Percentiles rank a stretch among this genome's conserved stretches.
phyloP scores from a whole-genome alignment of 495 filamentous ascomycete genomes.

The Aspergillus avenaceus region DNA sequence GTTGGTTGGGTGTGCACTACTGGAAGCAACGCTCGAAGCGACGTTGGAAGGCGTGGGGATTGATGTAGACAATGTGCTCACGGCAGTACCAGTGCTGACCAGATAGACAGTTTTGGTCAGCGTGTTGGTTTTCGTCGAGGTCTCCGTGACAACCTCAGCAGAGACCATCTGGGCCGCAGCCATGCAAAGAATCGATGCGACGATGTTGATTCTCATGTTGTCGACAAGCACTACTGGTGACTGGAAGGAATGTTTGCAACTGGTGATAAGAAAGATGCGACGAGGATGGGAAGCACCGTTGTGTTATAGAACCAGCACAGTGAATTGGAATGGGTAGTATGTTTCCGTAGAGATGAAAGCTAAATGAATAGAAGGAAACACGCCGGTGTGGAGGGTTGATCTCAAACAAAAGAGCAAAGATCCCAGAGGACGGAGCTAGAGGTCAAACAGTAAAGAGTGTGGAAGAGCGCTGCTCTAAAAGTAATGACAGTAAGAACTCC shows the following conservation, averaged over 20 bases:
- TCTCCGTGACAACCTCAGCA: slow-evolving; percentile 21
- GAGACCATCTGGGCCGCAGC: slow-evolving; percentile 27
- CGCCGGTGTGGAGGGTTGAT: too few relatives aligned
- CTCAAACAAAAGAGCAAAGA: too few relatives aligned
- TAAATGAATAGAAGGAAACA: too few relatives aligned
- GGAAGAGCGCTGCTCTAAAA: slow-evolving; percentile 1
- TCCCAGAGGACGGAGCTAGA: too few relatives aligned
- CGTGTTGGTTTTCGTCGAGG: slow-evolving; percentile 27
- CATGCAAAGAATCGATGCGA: slow-evolving; percentile 34
- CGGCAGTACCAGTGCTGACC: slow-evolving; percentile 26
- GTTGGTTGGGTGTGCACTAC: slow-evolving; percentile 1
- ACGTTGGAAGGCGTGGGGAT: slow-evolving; percentile 1
- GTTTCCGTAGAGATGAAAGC: too few relatives aligned
- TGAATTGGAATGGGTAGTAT: not conserved
- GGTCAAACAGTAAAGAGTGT: slow-evolving; percentile 1
- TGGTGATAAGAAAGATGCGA: not conserved
- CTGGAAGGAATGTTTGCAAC: not conserved
- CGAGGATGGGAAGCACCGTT: not conserved
- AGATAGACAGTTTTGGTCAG: slow-evolving; percentile 33
- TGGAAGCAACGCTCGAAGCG: slow-evolving; percentile 9
- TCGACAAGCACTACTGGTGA: slow-evolving; percentile 1
- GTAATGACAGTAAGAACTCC: not conserved
- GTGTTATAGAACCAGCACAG: slow-evolving; percentile 15
- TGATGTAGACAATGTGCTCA: slow-evolving; percentile 3
- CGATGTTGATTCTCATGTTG: slow-evolving; percentile 35